These are phyloP conservation scores for Sporothrix brunneoviolacea DNA, from an alignment of 2,329 filamentous ascomycete genomes.

Conservation along the genomic window DNA sequence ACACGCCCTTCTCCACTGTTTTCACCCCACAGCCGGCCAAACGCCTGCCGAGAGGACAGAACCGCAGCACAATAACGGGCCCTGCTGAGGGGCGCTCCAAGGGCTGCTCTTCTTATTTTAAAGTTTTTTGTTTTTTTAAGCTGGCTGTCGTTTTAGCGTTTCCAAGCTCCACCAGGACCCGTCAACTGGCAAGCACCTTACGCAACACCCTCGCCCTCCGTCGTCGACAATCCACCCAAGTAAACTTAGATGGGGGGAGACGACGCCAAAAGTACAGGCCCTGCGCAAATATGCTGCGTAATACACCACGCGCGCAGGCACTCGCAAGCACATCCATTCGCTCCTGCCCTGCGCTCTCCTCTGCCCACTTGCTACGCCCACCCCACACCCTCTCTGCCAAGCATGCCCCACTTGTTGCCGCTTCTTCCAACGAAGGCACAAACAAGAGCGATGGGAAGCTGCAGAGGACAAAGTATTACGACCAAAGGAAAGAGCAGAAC, in stretches of 20 bases:
- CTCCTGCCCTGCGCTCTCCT: too few relatives aligned
- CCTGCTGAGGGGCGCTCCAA: too few relatives aligned
- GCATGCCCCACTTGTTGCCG: constrained; percentile 11
- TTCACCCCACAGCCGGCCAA: not conserved
- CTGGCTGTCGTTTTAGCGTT: too few relatives aligned
- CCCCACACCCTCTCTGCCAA: constrained; percentile 7
- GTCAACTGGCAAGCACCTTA: not conserved
- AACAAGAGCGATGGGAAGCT: too few relatives aligned
- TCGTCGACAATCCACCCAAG: constrained; percentile 3
- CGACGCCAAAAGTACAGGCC: too few relatives aligned
- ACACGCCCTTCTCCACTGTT: not conserved
- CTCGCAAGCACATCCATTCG: too few relatives aligned
- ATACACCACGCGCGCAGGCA: too few relatives aligned
- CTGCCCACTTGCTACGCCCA: constrained; percentile 7
- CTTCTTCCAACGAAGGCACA: constrained; percentile 9
- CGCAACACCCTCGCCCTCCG: not conserved
- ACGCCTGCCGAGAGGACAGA: constrained; percentile 2
- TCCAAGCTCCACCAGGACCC: not conserved
- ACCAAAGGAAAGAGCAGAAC: too few relatives aligned
- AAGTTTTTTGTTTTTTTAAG: not conserved
- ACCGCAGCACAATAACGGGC: too few relatives aligned
- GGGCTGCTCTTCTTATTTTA: not conserved
- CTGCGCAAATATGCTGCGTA: too few relatives aligned
- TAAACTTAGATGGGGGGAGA: too few relatives aligned
- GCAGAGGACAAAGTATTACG: too few relatives aligned